Base-by-base conservation (phyloP, 768 basidiomycete species). In the Tylopilus rubrobrunneus region DNA sequence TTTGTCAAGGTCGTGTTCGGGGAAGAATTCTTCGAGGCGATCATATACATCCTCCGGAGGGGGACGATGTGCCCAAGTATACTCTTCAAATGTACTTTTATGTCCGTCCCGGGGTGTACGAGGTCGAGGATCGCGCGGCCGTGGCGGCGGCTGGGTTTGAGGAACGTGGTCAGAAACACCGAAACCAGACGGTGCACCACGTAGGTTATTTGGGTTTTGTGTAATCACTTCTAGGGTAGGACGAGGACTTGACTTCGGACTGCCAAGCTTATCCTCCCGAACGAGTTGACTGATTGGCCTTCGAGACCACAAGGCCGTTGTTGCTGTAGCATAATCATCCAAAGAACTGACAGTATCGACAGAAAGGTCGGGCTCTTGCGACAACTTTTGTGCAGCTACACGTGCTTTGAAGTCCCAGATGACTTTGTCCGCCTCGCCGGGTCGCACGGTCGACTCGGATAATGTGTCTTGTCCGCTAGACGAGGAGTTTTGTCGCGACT, bases 1-100 rank as follows among this genome's bases (percentile, higher is more conserved):
- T 66, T 93, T 89, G 70, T 98, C 97, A 45, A 98, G 82, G 64
- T 98, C 94, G 66, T 97, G 91, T 59, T 89, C 86, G 1, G 96
- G 95, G 79, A 99, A 99, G 76, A 92, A 98, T 56, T 88, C 85
- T 61, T 98, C 92, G 8, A 99, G 78, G 52, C 89, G 85, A 41
- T 98, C 89, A 66, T 93, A 92, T 42, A 99, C 88, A 60, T 90
- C 89, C 72, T 98, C 97, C 0, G 94, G 85, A 43, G 86, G 83
- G 28, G 95, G 95, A 62, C 94, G 89, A 56, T 87, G 84, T 36
- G 90, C 89, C 94, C 92, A 97, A 21, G 87, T 87, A 52, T 80
- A 78, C 60, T 84, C 86, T 14, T 79, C 82, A 58, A 91, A 88
- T 5, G 84, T 86, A 44, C 74, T 60, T 57, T 62, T 59, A 59